Conservation (phyloP, 2,329 filamentous ascomycete genomes). For the Pochonia chlamydosporia region DNA sequence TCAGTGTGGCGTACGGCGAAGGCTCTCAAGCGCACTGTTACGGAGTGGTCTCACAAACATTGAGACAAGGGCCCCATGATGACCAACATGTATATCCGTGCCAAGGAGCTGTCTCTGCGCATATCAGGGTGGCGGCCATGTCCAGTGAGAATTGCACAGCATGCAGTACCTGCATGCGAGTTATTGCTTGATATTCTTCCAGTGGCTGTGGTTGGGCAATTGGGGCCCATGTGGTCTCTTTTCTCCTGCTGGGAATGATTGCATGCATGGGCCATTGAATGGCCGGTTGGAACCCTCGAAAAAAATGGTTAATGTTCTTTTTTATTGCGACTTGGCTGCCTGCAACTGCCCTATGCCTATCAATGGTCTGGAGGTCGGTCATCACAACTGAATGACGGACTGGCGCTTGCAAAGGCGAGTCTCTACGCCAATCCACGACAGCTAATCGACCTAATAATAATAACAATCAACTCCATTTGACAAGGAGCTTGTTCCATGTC, state of each 20-base stretch:
- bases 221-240: conserved; percentile 6
- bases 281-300: too few species aligned
- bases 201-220: conserved; percentile 10
- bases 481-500: neutral
- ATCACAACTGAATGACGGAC: too few species aligned
- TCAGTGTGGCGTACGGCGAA: conserved; percentile 2
- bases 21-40: neutral
- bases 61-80: neutral
- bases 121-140: neutral
- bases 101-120: neutral
- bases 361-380: too few species aligned
- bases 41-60: neutral
- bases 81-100: neutral
- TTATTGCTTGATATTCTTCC: neutral
- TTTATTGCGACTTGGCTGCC: neutral
- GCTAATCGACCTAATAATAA: too few species aligned
- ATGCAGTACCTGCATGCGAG: conserved; percentile 11
- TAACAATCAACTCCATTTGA: neutral
- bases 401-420: too few species aligned
- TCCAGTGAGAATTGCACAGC: neutral
- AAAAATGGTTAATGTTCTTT: too few species aligned
- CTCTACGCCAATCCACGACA: too few species aligned
- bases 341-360: neutral
- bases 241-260: neutral
- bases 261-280: neutral